Base-by-base conservation (phyloP, 805 yeast species). In the Pichia kluyveri region DNA sequence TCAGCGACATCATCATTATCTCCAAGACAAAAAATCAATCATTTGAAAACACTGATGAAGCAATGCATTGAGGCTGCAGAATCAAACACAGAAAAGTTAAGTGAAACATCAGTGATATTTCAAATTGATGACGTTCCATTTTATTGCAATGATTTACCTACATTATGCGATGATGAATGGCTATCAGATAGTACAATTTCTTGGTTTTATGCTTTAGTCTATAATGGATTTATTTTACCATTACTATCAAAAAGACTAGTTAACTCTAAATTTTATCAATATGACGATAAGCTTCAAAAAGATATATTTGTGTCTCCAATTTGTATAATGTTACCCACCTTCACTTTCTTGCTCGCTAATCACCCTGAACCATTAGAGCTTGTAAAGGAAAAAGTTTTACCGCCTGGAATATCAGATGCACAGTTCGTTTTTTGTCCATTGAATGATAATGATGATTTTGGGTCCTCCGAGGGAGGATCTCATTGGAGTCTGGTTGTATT, bases 401-500 rank as follows among this genome's bases (percentile, higher is more conserved):
- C 83, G 0, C 60, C 68, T 0, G 47, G 43, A 15, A 49, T 77
- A 5, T 69, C 68, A 14, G 54, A 63, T 1, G 66, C 78, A 2
- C 63, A 68, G 14, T 76, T 80, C 54, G 69, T 85, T 1, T 83
- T 86, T 52, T 60, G 83, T 38, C 93, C 91, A 0, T 68, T 83
- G 30, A 85, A 83, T 60, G 83, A 78, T 58, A 79, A 77, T 51
- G 82, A 73, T 42, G 83, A 80, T 47, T 67, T 79, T 40, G 82
- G 73, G 42, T 65, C 66, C 0, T 77, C 74, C 2, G 84, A 78
- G 51, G 80, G 82, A 17, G 53, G 50, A 1, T 80, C 79, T 42
- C 93, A 86, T 63, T 85, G 95, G 93, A 79, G 86, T 0, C 63
- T 86, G 15, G 70, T 81, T 14, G 71, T 84, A 15, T 67, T 80